Conservation (phyloP, 2,329 filamentous ascomycete genomes). For the Verticillium dahliae region DNA sequence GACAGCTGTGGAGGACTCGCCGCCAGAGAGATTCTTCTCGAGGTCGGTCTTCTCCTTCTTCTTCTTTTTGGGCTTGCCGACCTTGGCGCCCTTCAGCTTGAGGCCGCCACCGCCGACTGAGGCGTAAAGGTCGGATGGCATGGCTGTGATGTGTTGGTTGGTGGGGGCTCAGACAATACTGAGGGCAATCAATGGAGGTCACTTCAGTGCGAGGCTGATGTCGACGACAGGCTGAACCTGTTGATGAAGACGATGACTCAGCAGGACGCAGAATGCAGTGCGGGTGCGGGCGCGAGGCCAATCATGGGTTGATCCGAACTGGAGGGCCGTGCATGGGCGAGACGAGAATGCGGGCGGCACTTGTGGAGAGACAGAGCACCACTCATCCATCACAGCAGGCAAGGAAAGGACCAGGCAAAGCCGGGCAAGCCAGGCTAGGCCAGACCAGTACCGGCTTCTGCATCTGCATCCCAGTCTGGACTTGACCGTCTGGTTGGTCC, state of each 20-base stretch:
- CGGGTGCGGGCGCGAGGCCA: conserved; percentile 1
- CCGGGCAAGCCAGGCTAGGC: not conserved
- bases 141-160: conserved; percentile 23
- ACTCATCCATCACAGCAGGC: too few relatives aligned
- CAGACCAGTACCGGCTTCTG: not conserved
- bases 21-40: conserved; percentile 37
- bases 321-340: conserved; percentile 6
- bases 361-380: not conserved
- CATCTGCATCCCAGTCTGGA: not conserved
- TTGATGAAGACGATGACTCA: not conserved
- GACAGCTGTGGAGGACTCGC: conserved; percentile 27
- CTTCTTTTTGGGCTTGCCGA: conserved; percentile 60
- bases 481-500: not conserved
- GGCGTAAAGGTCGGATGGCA: conserved; percentile 72
- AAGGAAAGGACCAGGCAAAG: too few relatives aligned
- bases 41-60: conserved; percentile 45
- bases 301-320: conserved; percentile 8
- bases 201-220: not conserved
- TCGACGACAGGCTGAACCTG: not conserved
- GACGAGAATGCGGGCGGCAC: not conserved
- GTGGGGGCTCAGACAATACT: not conserved
- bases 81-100: conserved; percentile 74
- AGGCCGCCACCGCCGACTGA: conserved; percentile 66
- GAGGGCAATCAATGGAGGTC: too few relatives aligned
- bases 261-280: not conserved